A percentile compares a stretch with the other conserved stretches of the same genome.
Conservation (phyloP, 495 filamentous ascomycete species). For the Annulohypoxylon moriforme region DNA sequence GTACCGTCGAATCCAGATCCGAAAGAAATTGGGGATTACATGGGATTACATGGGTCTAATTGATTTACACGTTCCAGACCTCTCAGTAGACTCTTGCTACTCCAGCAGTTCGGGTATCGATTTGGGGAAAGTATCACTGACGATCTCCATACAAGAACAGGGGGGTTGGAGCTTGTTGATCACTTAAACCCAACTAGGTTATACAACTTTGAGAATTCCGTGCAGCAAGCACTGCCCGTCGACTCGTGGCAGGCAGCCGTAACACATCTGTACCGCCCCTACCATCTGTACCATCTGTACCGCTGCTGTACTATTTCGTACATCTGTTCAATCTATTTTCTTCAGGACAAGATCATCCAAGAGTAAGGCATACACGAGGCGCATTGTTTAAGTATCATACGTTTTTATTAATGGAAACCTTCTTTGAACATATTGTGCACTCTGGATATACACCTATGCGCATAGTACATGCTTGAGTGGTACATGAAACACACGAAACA, state of each 20-base stretch:
- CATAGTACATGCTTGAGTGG: background rate
- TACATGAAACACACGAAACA: background rate
- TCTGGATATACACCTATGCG: background rate
- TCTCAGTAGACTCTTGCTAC: conserved; percentile 28
- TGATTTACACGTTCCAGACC: conserved; percentile 45
- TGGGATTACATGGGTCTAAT: conserved; percentile 42
- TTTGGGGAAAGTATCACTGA: conserved; percentile 45
- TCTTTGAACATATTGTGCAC: background rate
- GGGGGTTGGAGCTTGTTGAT: conserved; percentile 39
- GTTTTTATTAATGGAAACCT: background rate
- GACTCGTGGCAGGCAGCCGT: conserved; percentile 24
- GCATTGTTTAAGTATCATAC: conserved; percentile 1
- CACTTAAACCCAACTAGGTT: conserved; percentile 41
- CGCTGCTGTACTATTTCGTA: background rate
- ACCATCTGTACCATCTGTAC: background rate
- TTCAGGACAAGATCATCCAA: conserved; percentile 12
- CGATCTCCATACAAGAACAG: conserved; percentile 31
- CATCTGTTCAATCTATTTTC: conserved; percentile 5
- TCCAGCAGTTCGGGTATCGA: conserved; percentile 42
- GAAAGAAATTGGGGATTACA: conserved; percentile 39
- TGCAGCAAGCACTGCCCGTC: conserved; percentile 11
- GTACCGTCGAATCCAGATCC: conserved; percentile 43
- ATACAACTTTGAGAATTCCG: conserved; percentile 28
- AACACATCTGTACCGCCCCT: background rate
- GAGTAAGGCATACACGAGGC: background rate